These are phyloP conservation scores for Sugiyamaella japonica DNA, from an alignment of 1,139 yeast genomes.

Conservation along the genomic window DNA sequence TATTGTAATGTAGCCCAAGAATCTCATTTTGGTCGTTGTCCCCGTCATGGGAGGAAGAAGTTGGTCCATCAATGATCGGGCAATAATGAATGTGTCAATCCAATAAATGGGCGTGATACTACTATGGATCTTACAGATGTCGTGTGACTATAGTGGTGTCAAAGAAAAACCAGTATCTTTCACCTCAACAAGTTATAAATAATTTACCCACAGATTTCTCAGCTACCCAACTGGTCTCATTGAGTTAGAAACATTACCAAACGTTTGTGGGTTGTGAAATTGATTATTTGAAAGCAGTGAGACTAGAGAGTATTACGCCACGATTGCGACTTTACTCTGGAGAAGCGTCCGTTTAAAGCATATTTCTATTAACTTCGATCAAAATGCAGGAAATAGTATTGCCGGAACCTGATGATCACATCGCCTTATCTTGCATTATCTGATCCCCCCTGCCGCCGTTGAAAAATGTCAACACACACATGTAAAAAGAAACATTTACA, in stretches of 20 bases:
- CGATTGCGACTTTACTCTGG: background rate
- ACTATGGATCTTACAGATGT: too few relatives aligned
- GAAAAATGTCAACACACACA: background rate
- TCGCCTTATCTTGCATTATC: background rate
- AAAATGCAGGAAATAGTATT: background rate
- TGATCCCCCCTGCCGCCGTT: background rate
- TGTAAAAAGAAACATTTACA: too few relatives aligned
- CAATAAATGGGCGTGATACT: too few relatives aligned
- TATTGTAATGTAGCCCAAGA: conserved; percentile 27
- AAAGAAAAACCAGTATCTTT: too few relatives aligned
- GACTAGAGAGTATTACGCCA: background rate
- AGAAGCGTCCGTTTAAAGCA: background rate
- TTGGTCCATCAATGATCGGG: too few relatives aligned
- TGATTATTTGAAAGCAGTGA: background rate
- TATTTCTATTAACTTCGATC: background rate
- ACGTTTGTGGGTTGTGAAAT: too few relatives aligned
- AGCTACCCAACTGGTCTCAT: too few relatives aligned
- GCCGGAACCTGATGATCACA: background rate
- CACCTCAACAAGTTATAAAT: too few relatives aligned
- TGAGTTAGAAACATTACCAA: too few relatives aligned
- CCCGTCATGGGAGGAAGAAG: conserved; percentile 5
- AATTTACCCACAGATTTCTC: too few relatives aligned
- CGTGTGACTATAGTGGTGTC: too few relatives aligned
- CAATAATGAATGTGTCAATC: background rate
- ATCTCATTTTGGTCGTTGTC: conserved; percentile 28